phyloP scores from a whole-genome alignment of 805 yeast species.

The Pichia californica region DNA sequence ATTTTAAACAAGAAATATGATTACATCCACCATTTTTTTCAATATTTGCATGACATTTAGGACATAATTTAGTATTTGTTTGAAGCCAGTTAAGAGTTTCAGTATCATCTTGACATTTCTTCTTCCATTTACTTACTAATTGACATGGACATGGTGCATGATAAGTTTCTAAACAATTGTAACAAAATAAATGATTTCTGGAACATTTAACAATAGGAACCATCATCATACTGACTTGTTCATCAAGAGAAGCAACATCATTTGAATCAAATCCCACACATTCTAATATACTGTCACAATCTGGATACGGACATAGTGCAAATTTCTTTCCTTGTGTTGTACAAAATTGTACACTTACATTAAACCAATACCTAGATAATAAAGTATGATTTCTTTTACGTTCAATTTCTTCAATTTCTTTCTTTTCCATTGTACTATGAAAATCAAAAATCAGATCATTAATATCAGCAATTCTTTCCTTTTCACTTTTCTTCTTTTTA shows the following conservation, averaged over 20 bases:
- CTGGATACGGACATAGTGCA: slow-evolving; percentile 83
- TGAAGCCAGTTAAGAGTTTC: slow-evolving; percentile 85
- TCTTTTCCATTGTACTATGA: slow-evolving; percentile 17
- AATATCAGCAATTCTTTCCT: neutral
- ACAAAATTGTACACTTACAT: slow-evolving; percentile 44
- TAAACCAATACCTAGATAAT: slow-evolving; percentile 35
- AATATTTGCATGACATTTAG: slow-evolving; percentile 69
- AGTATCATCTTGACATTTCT: slow-evolving; percentile 77
- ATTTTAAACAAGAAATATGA: slow-evolving; percentile 85
- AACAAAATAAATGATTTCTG: slow-evolving; percentile 69
- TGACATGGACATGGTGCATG: slow-evolving; percentile 84
- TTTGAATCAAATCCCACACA: slow-evolving; percentile 28
- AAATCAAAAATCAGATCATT: slow-evolving; percentile 16
- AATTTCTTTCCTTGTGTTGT: slow-evolving; percentile 40
- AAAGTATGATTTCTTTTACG: slow-evolving; percentile 21
- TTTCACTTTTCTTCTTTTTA: slow-evolving; percentile 10
- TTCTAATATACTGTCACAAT: slow-evolving; percentile 56
- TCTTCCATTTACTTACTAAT: slow-evolving; percentile 63
- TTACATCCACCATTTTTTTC: slow-evolving; percentile 97
- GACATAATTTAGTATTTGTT: slow-evolving; percentile 80
- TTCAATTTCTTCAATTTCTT: slow-evolving; percentile 19
- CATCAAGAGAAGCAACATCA: slow-evolving; percentile 22
- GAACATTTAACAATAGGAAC: slow-evolving; percentile 69
- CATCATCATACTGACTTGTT: slow-evolving; percentile 18
- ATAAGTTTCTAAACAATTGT: slow-evolving; percentile 59